A percentile compares a stretch with the other conserved stretches of the same genome.
These are phyloP conservation scores for Prunus mume DNA, from an alignment of 306 rosid species.

Conservation along the genomic window DNA sequence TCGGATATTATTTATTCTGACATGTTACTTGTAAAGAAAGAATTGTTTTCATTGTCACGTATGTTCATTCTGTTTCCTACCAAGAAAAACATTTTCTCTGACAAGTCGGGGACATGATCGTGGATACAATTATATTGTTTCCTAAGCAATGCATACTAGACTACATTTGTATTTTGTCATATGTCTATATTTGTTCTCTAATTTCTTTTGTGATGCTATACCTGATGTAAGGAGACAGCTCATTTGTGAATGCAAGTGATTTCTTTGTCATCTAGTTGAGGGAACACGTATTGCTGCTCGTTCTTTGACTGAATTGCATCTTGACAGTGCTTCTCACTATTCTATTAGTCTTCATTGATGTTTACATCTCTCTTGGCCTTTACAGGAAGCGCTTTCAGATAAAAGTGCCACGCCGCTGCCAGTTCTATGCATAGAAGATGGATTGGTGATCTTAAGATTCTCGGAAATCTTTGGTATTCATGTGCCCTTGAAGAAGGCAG, in stretches of 20 bases:
- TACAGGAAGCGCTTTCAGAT: slow-evolving; percentile 37
- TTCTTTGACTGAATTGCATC: neutral
- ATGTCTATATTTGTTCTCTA: slow-evolving; percentile 15
- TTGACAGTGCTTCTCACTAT: neutral
- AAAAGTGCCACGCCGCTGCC: slow-evolving; percentile 58
- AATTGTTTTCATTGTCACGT: neutral
- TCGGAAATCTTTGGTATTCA: slow-evolving; percentile 91
- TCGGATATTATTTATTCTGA: neutral
- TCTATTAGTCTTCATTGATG: neutral
- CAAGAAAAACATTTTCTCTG: neutral
- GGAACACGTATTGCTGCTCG: neutral
- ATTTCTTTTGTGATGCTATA: neutral
- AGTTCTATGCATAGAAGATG: slow-evolving; percentile 83
- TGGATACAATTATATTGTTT: neutral
- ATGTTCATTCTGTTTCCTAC: neutral
- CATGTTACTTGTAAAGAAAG: neutral
- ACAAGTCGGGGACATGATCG: neutral
- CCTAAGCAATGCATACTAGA: neutral
- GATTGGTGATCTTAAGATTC: slow-evolving; percentile 72
- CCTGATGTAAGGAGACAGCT: neutral
- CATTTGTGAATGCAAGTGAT: neutral
- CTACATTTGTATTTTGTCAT: neutral
- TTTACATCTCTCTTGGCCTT: slow-evolving; percentile 8
- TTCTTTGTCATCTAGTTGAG: neutral
- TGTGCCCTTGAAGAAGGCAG: slow-evolving; percentile 69